Evolutionary conservation across 2,329 filamentous ascomycete genomes (phyloP), one percentile per base, ranked within the genome.

Genomic region (Colletotrichum acutatum): DNA sequence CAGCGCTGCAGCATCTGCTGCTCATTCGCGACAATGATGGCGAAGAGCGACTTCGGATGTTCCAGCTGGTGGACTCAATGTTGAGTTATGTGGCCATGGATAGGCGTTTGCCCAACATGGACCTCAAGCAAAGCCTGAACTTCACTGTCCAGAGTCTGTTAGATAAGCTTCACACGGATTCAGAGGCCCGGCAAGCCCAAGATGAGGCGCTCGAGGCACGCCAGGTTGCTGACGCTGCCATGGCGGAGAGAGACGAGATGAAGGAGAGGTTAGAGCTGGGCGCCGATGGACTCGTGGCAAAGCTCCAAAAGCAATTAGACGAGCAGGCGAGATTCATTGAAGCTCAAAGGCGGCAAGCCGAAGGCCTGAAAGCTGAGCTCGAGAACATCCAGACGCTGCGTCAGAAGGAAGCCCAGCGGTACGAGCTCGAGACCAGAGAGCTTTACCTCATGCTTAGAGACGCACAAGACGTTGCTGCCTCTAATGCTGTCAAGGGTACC

Each of bases 1-100:
- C 96, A 59, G 94, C 96, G 24, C 90, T 99, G 83, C 97, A 99
- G 81, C 97, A 99, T 85, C 88, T 99, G 81, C 88, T 99, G 77
- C 89, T 99, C 57, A 97, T 98, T 76, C 91, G 95, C 70, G 94
- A 98, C 79, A 97, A 95, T 76, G 95, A 97, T 78, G 93, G 93
- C 61, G 97, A 98, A 80, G 97, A 99, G 83, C 91, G 95, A 16
- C 84, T 98, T 74, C 92, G 95, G 61, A 97, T 98, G 93, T 99
- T 98, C 84, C 97, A 98, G 85, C 90, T 99, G 32, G 95, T 98
- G 32, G 97, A 99, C 83, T 93, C 94, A n/a, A 98, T 98, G 95
- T 91, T 99, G 76, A 98, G 95, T 83, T 98, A 98, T 83, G 96
- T 99, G 75, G 96, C 96, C 78, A 99, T 99, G 96, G 97, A 99